Base-by-base conservation (phyloP, 306 rosid species). In the Casuarina glauca region DNA sequence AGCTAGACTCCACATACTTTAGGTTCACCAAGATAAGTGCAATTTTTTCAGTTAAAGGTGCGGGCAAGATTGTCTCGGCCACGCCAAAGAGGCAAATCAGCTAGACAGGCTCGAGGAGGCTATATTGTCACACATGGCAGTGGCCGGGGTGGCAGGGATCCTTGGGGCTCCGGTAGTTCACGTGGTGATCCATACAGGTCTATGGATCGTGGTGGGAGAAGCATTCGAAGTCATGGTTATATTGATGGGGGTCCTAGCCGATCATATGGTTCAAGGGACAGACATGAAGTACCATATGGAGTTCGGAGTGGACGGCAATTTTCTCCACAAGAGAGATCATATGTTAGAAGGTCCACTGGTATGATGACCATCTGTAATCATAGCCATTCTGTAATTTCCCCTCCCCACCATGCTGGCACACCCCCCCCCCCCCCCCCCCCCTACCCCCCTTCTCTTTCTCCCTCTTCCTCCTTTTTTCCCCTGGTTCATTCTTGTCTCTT, bases 51-150 rank as follows among this genome's bases (percentile, higher is more conserved):
- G 71, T 17, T 67, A 67, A 41, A 67, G 71, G 46, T 67, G 7
- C 9, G 71, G 71, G 71, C 71, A 67, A 67, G 71, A 46, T 67
- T 67, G 35, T 67, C 71, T 17, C 41, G 71, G 32, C 71, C 71
- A 67, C 71, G 71, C 15, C 71, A 67, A 50, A 67, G 71, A 42
- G 71, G 71, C n/a, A 67, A 67, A 50, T 15, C 71, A 41, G 71
- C 71, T 67, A 67, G 71, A 67, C 71, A 67, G 50, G 71, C 71
- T 67, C 36, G 71, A 46, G 71, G 71, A 67, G 71, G 71, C 26
- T 67, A 42, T 67, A 35, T 67, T 44, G 46, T 67, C 42, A 15
- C 51, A 42, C 36, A 67, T 67, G 71, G 71, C 49, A 66, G 35
- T 67, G 32, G 48, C n/a, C 50, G 35, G 26, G 71, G 36, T 67